A percentile compares a stretch with the other conserved stretches of the same genome.
Conservation (phyloP, 331 rosid genomes). For the Acacia concinna region DNA sequence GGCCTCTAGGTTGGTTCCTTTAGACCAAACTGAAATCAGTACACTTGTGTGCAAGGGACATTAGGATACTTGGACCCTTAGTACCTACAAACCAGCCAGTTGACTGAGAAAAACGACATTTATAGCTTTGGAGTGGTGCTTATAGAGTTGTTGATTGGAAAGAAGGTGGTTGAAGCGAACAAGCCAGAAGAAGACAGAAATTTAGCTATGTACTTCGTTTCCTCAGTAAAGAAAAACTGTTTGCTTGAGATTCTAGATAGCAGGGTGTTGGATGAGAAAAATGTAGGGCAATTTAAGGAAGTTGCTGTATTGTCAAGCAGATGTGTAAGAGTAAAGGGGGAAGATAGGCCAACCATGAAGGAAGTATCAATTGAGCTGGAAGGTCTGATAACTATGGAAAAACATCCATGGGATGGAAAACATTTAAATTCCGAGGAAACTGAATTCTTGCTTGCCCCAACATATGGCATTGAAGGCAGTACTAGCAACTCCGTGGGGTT, state of each 20-base stretch:
- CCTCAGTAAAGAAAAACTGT: constrained; percentile 20
- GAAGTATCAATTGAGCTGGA: constrained; percentile 42
- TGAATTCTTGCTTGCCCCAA: constrained; percentile 14
- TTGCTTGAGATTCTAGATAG: constrained; percentile 32
- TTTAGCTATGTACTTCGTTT: constrained; percentile 30
- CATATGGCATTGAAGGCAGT: background rate
- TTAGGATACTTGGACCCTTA: constrained; percentile 44
- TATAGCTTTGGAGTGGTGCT: constrained; percentile 45
- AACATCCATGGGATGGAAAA: constrained; percentile 17
- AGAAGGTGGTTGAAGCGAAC: constrained; percentile 29
- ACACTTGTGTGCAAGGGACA: constrained; percentile 44
- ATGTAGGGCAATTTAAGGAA: constrained; percentile 25
- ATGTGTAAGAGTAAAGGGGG: constrained; percentile 35
- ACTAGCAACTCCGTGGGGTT: constrained; percentile 4
- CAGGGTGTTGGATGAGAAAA: constrained; percentile 14
- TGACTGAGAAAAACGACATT: constrained; percentile 42
- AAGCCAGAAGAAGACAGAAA: constrained; percentile 36
- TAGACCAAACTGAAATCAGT: constrained; percentile 32
- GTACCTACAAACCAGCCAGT: constrained; percentile 33
- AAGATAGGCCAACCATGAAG: constrained; percentile 47
- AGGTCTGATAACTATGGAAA: constrained; percentile 1
- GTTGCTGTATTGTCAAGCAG: constrained; percentile 18
- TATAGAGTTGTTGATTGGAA: constrained; percentile 35
- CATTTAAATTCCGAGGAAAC: constrained; percentile 16
- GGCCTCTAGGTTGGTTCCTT: constrained; percentile 38